These are phyloP conservation scores for Mortierella sp. DNA, from an alignment of 371 early-diverging fungal species.

Conservation along the genomic window DNA sequence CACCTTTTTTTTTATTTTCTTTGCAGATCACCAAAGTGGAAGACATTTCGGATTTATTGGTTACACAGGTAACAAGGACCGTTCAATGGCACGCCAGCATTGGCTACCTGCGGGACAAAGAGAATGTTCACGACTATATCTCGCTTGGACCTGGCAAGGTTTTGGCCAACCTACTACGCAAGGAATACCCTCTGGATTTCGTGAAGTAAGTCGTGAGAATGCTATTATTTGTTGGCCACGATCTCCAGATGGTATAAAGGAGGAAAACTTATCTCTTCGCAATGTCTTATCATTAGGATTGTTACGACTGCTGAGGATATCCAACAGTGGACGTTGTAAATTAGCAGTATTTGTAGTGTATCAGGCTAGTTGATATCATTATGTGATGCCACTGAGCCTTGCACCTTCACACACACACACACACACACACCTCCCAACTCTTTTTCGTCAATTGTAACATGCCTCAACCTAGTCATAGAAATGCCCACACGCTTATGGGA, in stretches of 20 bases:
- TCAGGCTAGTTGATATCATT: not conserved
- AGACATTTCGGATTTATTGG: slow-evolving; percentile 79
- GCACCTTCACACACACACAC: not conserved
- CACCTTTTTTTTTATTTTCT: not conserved
- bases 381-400: not conserved
- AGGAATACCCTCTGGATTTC: slow-evolving; percentile 88
- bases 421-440: not conserved
- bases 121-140: slow-evolving; percentile 86
- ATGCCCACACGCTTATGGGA: too few relatives aligned
- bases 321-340: slow-evolving; percentile 48
- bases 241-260: not conserved
- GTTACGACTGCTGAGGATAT: slow-evolving; percentile 53
- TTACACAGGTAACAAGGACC: slow-evolving; percentile 84
- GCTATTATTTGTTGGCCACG: not conserved
- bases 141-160: slow-evolving; percentile 91
- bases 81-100: slow-evolving; percentile 93
- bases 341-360: not conserved
- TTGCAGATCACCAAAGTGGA: slow-evolving; percentile 59
- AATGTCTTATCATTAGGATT: slow-evolving; percentile 19
- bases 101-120: slow-evolving; percentile 75
- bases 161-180: slow-evolving; percentile 87
- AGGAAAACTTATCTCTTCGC: not conserved
- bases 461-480: too few relatives aligned
- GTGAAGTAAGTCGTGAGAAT: slow-evolving; percentile 57
- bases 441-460: too few relatives aligned